Base-by-base conservation (phyloP, 148 eudicot genomes). In the Cornus controversa region DNA sequence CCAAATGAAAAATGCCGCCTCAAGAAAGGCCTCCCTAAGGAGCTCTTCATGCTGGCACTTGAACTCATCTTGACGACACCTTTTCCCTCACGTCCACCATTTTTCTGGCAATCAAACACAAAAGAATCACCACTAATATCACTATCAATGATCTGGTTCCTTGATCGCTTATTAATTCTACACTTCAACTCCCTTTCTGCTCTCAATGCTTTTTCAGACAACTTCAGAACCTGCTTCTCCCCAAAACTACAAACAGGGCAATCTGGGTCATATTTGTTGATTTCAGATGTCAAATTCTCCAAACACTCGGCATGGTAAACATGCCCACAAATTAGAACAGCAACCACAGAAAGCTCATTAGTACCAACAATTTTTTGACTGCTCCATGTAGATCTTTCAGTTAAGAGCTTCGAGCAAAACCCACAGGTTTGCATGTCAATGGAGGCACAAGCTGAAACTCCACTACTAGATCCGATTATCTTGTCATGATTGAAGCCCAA, bases 211-310 rank as follows among this genome's bases (percentile, higher is more conserved):
- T 92, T 93, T 53, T 89, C 94, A 5, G 92, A 79, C 74, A 92
- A 80, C 84, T 91, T 90, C 82, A 80, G 27, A 26, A 84, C 84
- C 82, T 84, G 89, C 77, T 96, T 96, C 85, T 87, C 98, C 54
- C 99, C 99, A 70, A 88, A 86, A 64, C 98, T 90, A 86, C 99
- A 96, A 72, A 93, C 89, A 0, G 99, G 99, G 80, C 99, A 96
- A 34, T 87, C 85, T 8, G 99, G 99, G 69, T 96, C 99, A 67
- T 89, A 96, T 82, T 96, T 96, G 81, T 85, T 89, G 47, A 85
- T 69, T 63, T 96, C 98, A 31, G 92, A 88, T 7, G 98, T 96
- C 86, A 93, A 89, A 66, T 77, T 80, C 81, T 96, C 99, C 86
- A 96, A 87, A 82, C 99, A 96, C 40, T 96, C 99, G 26, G 94